Evolutionary conservation across 495 filamentous ascomycete genomes (phyloP), one percentile per base, ranked within the genome.

Genomic region (Astrothelium macrocarpum): DNA sequence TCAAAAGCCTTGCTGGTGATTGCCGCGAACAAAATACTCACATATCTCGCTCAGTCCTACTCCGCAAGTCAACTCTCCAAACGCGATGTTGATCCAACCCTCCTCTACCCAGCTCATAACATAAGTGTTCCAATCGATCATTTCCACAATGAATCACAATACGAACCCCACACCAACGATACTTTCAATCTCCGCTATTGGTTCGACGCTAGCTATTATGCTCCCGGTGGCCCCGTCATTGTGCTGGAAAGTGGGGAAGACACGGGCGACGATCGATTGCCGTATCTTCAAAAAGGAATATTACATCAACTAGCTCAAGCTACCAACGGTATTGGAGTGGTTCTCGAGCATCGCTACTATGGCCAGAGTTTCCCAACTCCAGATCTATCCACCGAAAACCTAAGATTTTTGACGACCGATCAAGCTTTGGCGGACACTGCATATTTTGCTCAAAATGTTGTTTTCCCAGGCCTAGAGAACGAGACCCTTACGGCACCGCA

Each of bases 261-360:
- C 2, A 69, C 70, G 56, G 87, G 76, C 18, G 68, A 61, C 7
- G 80, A 72, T 46, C 81, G 88, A 0, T 73, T 90, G 20, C 81
- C 81, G 0, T 88, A 79, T 68, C 74, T 90, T 11, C 84, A 88
- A 67, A 87, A 90, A 68, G 88, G 88, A 45, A 83, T 91, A 58
- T 76, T 85, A 3, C 76, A 81, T 36, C 76, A 86, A 62, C 77
- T 91, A 29, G 80, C 83, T 9, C 69, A 83, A 64, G 82, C 82
- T 2, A 89, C 87, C 0, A 70, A 81, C 61, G 88, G 88, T 0
- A 72, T 91, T n/a, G 86, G 82, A 1, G 87, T 91, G 31, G 81
- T 91, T 61, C 77, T 90, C 18, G 88, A 91, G 73, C 88, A 90
- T 67, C 80, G 87, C 28, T 90, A 89, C 76, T 90, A 89, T 64